A percentile compares a stretch with the other conserved stretches of the same genome.
Evolutionary conservation across 2,329 filamentous ascomycete genomes (phyloP).

Genomic region (Aspergillus candidus): DNA sequence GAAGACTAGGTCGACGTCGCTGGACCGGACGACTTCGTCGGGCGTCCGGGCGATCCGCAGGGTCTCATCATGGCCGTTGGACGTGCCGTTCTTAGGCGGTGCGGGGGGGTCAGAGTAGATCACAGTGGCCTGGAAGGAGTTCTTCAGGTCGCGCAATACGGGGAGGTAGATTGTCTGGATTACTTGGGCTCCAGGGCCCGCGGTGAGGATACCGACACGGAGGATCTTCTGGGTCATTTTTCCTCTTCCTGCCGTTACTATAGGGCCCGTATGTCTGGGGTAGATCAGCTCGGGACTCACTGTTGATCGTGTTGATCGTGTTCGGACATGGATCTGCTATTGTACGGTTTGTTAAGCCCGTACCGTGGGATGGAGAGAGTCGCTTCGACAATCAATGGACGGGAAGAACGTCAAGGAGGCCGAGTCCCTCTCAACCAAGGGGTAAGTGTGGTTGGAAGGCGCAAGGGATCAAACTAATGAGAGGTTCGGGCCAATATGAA

Average conservation of each 20-base stretch:
- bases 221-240: conserved; percentile 21
- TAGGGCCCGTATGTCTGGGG: background rate
- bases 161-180: conserved; percentile 51
- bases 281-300: no score
- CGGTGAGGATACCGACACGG: conserved; percentile 32
- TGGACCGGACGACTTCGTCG: conserved; percentile 35
- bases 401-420: no score
- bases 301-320: no score
- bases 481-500: no score
- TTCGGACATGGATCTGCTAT: no score
- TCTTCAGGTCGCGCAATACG: conserved; percentile 39
- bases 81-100: conserved; percentile 28
- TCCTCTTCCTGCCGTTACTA: background rate
- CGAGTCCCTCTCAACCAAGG: no score
- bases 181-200: conserved; percentile 33
- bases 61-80: background rate
- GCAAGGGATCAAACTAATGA: no score
- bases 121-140: conserved; percentile 42
- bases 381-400: no score
- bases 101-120: conserved; percentile 41
- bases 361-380: no score
- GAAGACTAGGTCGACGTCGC: conserved; percentile 43
- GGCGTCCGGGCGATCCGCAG: conserved; percentile 1
- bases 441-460: no score
- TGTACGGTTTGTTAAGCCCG: no score